Base-by-base conservation (phyloP, 2,329 filamentous ascomycete species). In the Nemania sp. region DNA sequence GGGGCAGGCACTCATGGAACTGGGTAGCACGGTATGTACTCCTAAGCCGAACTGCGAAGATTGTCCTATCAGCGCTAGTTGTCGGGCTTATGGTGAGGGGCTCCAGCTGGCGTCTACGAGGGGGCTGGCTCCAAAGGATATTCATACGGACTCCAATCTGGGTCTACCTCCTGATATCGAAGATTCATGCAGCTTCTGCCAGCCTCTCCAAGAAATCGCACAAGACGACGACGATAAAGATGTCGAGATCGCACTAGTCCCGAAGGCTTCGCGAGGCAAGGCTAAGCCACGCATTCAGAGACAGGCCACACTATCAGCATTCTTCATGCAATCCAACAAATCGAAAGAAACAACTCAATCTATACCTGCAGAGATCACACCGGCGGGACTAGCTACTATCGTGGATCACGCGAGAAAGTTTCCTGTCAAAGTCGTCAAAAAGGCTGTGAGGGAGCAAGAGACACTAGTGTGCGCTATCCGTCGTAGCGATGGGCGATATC, bases 1-100 rank as follows among this genome's bases (percentile, higher is more conserved):
- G 86, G 86, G 86, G 0, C 86, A 88, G 68, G 86, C 83, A 0
- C 72, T 88, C 25, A 88, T 88, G 86, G 86, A 88, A 68, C 76
- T 88, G 3, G 86, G 86, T 2, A 87, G 84, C 63, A 88, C 86
- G 0, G 70, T 88, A 1, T 88, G 86, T 66, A 80, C 80, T 6
- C 85, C 86, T 0, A 83, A 82, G 65, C 86, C 86, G 1, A 81
- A 82, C 52, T 88, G 86, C 65, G 72, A 71, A 2, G 67, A 68
- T 1, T 86, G 83, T 56, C 83, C 83, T 1, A 76, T 86, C 48
- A 80, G 74, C 0, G 70, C 72, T 2, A 83, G 80, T 0, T 86
- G 83, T 62, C 80, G 80, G 5, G 81, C 77, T 0, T 85, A 81
- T 65, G 68, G 68, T 2, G 83, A 86, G 59, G 83, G 82, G 1